These are phyloP conservation scores for Graphiopsis chlorocephala DNA, from an alignment of 2,329 filamentous ascomycete species.

Conservation along the genomic window DNA sequence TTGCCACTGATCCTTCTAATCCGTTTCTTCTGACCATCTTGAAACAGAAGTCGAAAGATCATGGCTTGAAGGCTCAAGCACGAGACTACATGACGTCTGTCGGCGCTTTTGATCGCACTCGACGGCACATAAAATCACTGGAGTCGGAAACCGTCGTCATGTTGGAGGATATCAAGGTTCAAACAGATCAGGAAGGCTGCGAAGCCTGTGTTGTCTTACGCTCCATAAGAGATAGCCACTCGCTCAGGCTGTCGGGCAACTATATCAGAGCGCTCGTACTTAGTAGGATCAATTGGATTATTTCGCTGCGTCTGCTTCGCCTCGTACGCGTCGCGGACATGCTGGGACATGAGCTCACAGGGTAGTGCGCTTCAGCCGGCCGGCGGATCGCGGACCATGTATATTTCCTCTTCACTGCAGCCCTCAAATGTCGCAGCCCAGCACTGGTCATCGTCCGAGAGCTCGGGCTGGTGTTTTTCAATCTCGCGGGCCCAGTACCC, in stretches of 20 bases:
- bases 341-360: not conserved
- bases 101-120: conserved; percentile 84
- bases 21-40: conserved; percentile 87
- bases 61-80: conserved; percentile 87
- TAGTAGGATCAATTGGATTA: no score
- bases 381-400: not conserved
- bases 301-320: no score
- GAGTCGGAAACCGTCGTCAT: no score
- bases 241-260: no score
- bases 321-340: no score
- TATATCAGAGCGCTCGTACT: no score
- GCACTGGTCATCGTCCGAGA: not conserved
- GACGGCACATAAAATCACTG: no score
- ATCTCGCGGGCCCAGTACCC: not conserved
- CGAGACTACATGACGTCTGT: conserved; percentile 86
- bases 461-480: not conserved
- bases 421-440: not conserved
- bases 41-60: conserved; percentile 81
- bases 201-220: no score
- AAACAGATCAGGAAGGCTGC: no score
- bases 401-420: not conserved
- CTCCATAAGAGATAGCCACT: no score
- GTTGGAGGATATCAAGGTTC: no score
- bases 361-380: no score
- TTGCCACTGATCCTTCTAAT: conserved; percentile 70